These are phyloP conservation scores for Calocybe indica DNA, from an alignment of 768 basidiomycete species.

Conservation along the genomic window DNA sequence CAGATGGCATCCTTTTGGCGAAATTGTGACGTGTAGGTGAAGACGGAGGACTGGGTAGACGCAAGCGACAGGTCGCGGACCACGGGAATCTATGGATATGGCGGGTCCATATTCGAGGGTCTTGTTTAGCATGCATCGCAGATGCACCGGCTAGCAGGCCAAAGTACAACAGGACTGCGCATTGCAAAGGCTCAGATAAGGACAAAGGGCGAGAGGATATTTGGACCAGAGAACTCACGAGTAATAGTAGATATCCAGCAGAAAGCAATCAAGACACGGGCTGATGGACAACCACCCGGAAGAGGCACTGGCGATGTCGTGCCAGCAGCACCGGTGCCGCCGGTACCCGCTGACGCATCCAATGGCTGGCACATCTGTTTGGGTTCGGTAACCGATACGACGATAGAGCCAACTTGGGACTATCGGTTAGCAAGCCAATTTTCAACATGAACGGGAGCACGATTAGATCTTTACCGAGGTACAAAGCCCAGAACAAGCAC, in stretches of 20 bases:
- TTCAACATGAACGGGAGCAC: background rate
- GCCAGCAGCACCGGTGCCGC: too few relatives aligned
- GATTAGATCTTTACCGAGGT: slow-evolving; percentile 45
- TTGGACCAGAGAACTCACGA: slow-evolving; percentile 24
- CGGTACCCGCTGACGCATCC: too few relatives aligned
- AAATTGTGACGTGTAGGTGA: slow-evolving; percentile 25
- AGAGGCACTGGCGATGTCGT: background rate
- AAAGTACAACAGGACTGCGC: slow-evolving; percentile 54
- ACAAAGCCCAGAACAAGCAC: slow-evolving; percentile 47
- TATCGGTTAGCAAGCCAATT: background rate
- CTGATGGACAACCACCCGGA: slow-evolving; percentile 41
- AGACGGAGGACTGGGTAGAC: slow-evolving; percentile 10
- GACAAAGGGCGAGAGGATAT: too few relatives aligned
- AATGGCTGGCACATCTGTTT: slow-evolving; percentile 24
- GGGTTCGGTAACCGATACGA: slow-evolving; percentile 35
- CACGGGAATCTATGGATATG: too few relatives aligned
- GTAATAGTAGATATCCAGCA: slow-evolving; percentile 27
- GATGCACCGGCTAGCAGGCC: slow-evolving; percentile 39
- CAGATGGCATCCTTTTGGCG: slow-evolving; percentile 29
- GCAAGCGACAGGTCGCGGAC: too few relatives aligned
- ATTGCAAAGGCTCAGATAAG: too few relatives aligned
- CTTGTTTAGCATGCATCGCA: slow-evolving; percentile 34
- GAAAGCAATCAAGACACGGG: slow-evolving; percentile 51
- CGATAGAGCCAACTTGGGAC: slow-evolving; percentile 43
- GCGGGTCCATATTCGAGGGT: slow-evolving; percentile 46